Conservation (phyloP, 768 basidiomycete genomes). For the Mycena amicta region DNA sequence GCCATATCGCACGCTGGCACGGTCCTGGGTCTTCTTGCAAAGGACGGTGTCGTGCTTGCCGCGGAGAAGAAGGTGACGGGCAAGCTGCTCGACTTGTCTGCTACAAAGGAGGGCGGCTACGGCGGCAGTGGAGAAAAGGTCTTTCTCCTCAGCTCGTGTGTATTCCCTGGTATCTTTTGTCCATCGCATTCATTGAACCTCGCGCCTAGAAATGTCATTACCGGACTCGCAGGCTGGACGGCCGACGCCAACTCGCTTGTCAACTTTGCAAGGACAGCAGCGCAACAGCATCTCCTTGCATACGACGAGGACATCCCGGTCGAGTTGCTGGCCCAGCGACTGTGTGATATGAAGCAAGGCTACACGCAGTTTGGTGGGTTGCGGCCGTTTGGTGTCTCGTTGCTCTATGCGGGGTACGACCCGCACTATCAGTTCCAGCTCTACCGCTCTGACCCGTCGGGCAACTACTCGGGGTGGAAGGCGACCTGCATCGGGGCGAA, state of each 20-base stretch:
- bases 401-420: conserved; percentile 97
- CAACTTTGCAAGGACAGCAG: conserved; percentile 89
- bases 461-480: conserved; percentile 98
- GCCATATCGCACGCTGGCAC: conserved; percentile 96
- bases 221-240: conserved; percentile 93
- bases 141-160: conserved; percentile 89
- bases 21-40: conserved; percentile 89
- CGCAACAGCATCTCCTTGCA: conserved; percentile 82
- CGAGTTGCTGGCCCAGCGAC: conserved; percentile 87
- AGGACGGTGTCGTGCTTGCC: conserved; percentile 88
- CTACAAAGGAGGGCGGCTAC: conserved; percentile 83
- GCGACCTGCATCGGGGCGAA: conserved; percentile 99
- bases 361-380: conserved; percentile 99
- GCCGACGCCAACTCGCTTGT: conserved; percentile 98
- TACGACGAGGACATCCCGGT: conserved; percentile 99
- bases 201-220: conserved; percentile 81
- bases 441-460: conserved; percentile 97
- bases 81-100: conserved; percentile 91
- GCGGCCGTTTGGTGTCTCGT: conserved; percentile 95
- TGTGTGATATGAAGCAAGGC: conserved; percentile 98
- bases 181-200: conserved; percentile 1
- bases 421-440: conserved; percentile 95
- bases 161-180: conserved; percentile 18
- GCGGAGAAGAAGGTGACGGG: conserved; percentile 99
- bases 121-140: conserved; percentile 99